phyloP scores from a whole-genome alignment of 305 asterid species.

The Andrographis paniculata region DNA sequence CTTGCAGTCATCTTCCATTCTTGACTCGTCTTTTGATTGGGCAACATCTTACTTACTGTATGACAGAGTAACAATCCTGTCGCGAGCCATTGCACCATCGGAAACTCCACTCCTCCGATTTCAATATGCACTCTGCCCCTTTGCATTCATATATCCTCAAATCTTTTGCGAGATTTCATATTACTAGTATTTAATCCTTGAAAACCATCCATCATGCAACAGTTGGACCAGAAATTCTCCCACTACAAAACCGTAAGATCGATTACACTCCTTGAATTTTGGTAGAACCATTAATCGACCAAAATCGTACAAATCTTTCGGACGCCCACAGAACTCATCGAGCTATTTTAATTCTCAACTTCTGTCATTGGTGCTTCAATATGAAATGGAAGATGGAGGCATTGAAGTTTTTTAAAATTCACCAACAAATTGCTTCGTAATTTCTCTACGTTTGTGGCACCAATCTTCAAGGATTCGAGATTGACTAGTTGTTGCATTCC shows the following conservation, averaged over 20 bases:
- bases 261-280: neutral
- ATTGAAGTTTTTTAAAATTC: neutral
- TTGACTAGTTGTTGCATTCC: constrained; percentile 7
- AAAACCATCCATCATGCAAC: no score
- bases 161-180: no score
- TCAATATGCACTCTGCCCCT: no score
- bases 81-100: no score
- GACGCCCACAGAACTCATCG: neutral
- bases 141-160: no score
- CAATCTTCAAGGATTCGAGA: neutral
- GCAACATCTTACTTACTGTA: no score
- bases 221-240: no score
- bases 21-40: no score
- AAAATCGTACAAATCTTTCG: neutral
- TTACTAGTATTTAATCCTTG: no score
- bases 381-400: neutral
- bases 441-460: neutral
- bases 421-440: neutral
- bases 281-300: neutral
- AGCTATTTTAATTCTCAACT: constrained; percentile 10
- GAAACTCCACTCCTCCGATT: no score
- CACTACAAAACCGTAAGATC: neutral
- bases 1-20: no score
- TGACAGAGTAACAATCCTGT: no score
- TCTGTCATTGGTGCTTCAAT: constrained; percentile 2